Evolutionary conservation across 345 rosid species (phyloP).

Genomic region (Trapa incisa): DNA sequence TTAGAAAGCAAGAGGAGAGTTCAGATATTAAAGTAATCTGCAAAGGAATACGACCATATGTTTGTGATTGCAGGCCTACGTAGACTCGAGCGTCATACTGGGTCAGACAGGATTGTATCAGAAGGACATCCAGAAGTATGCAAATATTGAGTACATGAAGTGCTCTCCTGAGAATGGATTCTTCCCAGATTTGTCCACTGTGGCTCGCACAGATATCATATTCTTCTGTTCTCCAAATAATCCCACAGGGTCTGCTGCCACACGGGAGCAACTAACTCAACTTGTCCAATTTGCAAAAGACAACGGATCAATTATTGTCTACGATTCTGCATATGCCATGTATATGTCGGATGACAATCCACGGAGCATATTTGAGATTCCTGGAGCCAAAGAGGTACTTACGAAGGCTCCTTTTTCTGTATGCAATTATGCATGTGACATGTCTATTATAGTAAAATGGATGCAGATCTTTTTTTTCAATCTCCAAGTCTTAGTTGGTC

Average conservation of each 20-base stretch:
- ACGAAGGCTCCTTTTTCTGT: neutral
- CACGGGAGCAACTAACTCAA: constrained; percentile 64
- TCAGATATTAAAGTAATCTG: neutral
- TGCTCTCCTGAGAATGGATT: constrained; percentile 92
- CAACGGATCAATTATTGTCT: constrained; percentile 88
- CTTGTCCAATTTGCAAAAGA: constrained; percentile 78
- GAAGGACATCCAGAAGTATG: constrained; percentile 50
- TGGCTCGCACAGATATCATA: constrained; percentile 65
- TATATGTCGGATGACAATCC: constrained; percentile 86
- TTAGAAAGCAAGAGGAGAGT: neutral
- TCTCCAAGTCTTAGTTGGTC: neutral
- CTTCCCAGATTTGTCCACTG: constrained; percentile 77
- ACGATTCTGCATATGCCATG: constrained; percentile 89
- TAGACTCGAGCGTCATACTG: constrained; percentile 90
- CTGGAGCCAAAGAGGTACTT: constrained; percentile 89
- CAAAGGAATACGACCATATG: neutral
- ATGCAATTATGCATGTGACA: neutral
- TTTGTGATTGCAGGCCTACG: constrained; percentile 58
- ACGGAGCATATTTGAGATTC: constrained; percentile 82
- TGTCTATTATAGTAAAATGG: neutral
- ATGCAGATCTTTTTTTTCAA: neutral
- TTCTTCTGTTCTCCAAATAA: constrained; percentile 97
- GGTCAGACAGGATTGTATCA: constrained; percentile 80
- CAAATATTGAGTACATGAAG: constrained; percentile 81
- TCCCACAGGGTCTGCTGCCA: constrained; percentile 91